Evolutionary conservation across 129 eudicot genomes (phyloP).

Genomic region (Saussurea involucrata): DNA sequence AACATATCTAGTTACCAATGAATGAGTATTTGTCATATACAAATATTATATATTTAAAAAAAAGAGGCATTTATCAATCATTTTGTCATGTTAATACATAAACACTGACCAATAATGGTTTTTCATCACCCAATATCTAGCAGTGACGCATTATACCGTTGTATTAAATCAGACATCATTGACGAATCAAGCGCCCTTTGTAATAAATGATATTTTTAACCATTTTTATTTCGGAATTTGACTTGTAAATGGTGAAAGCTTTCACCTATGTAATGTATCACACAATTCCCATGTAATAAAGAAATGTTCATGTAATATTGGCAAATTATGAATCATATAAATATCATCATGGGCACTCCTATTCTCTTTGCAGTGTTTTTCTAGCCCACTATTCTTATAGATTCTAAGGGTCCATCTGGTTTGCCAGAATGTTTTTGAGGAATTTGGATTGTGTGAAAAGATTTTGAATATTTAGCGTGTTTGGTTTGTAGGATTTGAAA

Average conservation of each 20-base stretch:
- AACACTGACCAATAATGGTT: neutral
- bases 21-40: neutral
- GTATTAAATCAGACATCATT: too few species aligned
- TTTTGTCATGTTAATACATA: neutral
- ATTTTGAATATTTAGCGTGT: too few species aligned
- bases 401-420: too few species aligned
- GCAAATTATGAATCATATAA: neutral
- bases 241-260: neutral
- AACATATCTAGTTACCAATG: neutral
- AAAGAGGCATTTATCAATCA: neutral
- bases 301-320: neutral
- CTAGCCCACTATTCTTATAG: neutral
- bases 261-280: neutral
- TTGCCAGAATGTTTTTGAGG: too few species aligned
- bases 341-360: neutral
- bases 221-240: neutral
- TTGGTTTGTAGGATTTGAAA: too few species aligned
- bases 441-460: too few species aligned
- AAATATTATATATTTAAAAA: neutral
- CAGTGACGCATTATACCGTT: too few species aligned
- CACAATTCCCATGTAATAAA: neutral
- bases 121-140: too few species aligned
- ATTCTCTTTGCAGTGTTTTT: neutral
- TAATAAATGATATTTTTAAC: too few species aligned
- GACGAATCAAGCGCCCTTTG: neutral